These are phyloP conservation scores for Hemisphaericaspora xylanilytica DNA, from an alignment of 1,139 yeast species.

Conservation along the genomic window DNA sequence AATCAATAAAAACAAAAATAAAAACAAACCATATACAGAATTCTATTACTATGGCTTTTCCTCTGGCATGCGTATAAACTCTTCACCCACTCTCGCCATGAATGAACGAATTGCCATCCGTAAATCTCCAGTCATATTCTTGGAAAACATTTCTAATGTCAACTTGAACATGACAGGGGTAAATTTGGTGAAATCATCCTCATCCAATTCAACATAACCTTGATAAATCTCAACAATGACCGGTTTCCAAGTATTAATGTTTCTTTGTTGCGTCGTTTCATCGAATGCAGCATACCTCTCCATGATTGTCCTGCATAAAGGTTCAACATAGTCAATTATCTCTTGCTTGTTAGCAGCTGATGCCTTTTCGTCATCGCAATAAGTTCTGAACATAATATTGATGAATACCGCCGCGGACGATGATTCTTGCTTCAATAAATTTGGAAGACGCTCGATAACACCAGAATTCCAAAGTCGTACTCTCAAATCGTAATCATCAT, in stretches of 20 bases:
- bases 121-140: conserved; percentile 67
- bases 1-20: too few relatives aligned
- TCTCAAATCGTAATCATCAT: conserved; percentile 83
- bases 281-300: conserved; percentile 71
- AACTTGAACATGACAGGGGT: conserved; percentile 68
- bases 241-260: conserved; percentile 84
- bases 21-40: too few relatives aligned
- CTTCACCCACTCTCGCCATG: conserved; percentile 69
- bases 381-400: conserved; percentile 74
- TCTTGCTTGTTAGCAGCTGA: conserved; percentile 31
- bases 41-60: too few relatives aligned
- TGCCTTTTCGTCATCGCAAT: conserved; percentile 62
- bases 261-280: conserved; percentile 73
- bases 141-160: conserved; percentile 64
- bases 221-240: conserved; percentile 84
- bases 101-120: conserved; percentile 66
- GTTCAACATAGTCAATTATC: conserved; percentile 57
- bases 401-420: conserved; percentile 86
- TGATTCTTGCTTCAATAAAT: conserved; percentile 86
- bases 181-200: conserved; percentile 63
- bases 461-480: conserved; percentile 89
- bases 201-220: conserved; percentile 76
- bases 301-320: conserved; percentile 69
- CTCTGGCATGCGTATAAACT: conserved; percentile 29
- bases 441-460: conserved; percentile 88